Evolutionary conservation across 352 stramenopile genomes (phyloP), one percentile per base, ranked within the genome.

Genomic region (Globisporangium solare): DNA sequence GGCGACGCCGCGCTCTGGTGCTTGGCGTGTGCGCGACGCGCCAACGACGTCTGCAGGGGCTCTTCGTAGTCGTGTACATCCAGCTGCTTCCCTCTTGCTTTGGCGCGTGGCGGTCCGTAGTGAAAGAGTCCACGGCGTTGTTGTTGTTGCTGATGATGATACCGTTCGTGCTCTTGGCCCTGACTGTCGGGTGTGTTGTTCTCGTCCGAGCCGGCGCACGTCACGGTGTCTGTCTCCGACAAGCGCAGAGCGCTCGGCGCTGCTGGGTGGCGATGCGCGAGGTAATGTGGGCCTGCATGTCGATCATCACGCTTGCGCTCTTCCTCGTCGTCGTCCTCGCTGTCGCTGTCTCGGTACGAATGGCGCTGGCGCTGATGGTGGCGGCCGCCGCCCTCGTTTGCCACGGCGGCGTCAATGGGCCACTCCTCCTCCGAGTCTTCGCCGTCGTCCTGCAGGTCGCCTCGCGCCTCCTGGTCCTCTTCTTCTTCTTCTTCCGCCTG

Each of bases 131-230:
- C 58, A 24, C 35, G 22, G 10, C 22, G 32, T 10, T 43, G 41
- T 12, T 45, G 32, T 1, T 42, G 40, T 39, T 43, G 43, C n/a
- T 17, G 32, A n/a, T 39, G 32, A 39, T 57, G 55, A 60, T 56
- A 51, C 18, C 56, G 62, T n/a, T 67, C 58, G 46, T 56, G 57
- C 37, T 54, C 68, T 20, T 56, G 51, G 8, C 49, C 61, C 42
- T 68, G 56, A 35, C 63, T 63, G n/a, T 67, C 68, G 27, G 67
- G 47, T 10, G 60, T 63, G 35, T 45, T 56, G 47, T 65, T 74
- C 11, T 62, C 67, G 13, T 71, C 67, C 49, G 57, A 63, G 13
- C 66, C 63, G 1, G 51, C 59, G 52, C 61, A 65, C 15, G 67
- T 61, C 11, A 67, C 18, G 2, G 56, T 58, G 18, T 73, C 61